Conservation (phyloP, 2,329 filamentous ascomycete species). For the Venturia oleaginea region DNA sequence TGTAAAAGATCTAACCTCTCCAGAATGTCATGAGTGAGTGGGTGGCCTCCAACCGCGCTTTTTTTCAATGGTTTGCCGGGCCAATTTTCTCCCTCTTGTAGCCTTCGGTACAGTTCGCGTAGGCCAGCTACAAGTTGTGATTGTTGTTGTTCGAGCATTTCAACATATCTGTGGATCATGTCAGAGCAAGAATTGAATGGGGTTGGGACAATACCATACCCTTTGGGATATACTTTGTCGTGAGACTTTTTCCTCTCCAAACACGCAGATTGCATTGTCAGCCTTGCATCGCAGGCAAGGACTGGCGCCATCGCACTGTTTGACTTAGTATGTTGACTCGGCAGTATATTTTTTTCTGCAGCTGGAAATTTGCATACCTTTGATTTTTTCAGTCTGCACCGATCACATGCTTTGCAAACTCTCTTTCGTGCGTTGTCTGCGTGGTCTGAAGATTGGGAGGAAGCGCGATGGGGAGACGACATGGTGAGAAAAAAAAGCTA, state of each 20-base stretch:
- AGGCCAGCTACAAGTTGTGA: conserved; percentile 51
- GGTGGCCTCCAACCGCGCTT: conserved; percentile 42
- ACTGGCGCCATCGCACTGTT: conserved; percentile 50
- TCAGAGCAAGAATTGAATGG: conserved; percentile 8
- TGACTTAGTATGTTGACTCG: too few species aligned
- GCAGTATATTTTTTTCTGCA: not conserved
- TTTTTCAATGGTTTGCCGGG: conserved; percentile 44
- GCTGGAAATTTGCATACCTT: conserved; percentile 35
- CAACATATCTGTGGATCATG: conserved; percentile 43
- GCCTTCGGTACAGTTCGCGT: conserved; percentile 49
- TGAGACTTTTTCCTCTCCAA: conserved; percentile 56
- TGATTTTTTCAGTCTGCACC: conserved; percentile 57
- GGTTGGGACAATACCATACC: conserved; percentile 30
- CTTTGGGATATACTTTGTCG: conserved; percentile 61
- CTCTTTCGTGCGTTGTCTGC: conserved; percentile 48
- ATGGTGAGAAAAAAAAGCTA: not conserved
- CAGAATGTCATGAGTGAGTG: conserved; percentile 55
- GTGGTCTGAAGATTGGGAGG: conserved; percentile 2
- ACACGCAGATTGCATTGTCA: conserved; percentile 57
- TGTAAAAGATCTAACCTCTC: conserved; percentile 50
- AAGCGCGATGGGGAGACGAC: conserved; percentile 12
- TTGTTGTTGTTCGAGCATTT: conserved; percentile 60
- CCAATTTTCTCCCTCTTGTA: conserved; percentile 46
- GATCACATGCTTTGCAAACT: conserved; percentile 58
- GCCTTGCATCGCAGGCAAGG: conserved; percentile 54